Conservation (phyloP, 148 eudicot genomes). For the Rhododendron simsii region DNA sequence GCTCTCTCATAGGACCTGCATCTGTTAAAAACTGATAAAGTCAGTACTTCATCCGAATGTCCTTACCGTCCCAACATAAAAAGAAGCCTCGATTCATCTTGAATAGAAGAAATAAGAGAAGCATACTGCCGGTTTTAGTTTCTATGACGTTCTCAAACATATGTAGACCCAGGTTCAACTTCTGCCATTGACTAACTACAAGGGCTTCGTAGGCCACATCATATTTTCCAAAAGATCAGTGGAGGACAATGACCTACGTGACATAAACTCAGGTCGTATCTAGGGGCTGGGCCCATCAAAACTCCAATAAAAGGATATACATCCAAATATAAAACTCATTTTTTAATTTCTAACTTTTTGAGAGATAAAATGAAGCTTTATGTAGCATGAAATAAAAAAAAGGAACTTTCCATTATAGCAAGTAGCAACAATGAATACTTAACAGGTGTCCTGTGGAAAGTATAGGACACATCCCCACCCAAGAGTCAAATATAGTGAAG, state of each 20-base stretch:
- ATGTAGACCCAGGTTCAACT: neutral
- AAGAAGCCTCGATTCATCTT: neutral
- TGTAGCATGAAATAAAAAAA: neutral
- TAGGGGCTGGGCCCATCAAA: neutral
- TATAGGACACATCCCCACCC: neutral
- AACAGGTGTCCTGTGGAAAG: neutral
- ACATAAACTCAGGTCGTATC: neutral
- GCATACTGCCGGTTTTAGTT: neutral
- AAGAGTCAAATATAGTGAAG: neutral
- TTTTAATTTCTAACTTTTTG: neutral
- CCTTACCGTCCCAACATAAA: neutral
- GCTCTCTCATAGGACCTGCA: conserved; percentile 86
- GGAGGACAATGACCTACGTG: neutral
- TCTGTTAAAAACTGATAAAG: conserved; percentile 22
- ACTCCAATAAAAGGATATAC: neutral
- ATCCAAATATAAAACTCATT: neutral
- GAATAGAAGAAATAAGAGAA: neutral
- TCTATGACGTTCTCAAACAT: neutral
- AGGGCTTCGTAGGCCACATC: neutral
- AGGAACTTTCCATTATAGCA: neutral
- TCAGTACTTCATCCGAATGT: neutral
- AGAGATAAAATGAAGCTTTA: neutral
- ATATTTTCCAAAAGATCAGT: neutral
- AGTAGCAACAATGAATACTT: neutral
- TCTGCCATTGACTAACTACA: neutral